Evolutionary conservation across 2,329 filamentous ascomycete species (phyloP), one percentile per base, ranked within the genome.

Genomic region (Aspergillus transmontanensis): DNA sequence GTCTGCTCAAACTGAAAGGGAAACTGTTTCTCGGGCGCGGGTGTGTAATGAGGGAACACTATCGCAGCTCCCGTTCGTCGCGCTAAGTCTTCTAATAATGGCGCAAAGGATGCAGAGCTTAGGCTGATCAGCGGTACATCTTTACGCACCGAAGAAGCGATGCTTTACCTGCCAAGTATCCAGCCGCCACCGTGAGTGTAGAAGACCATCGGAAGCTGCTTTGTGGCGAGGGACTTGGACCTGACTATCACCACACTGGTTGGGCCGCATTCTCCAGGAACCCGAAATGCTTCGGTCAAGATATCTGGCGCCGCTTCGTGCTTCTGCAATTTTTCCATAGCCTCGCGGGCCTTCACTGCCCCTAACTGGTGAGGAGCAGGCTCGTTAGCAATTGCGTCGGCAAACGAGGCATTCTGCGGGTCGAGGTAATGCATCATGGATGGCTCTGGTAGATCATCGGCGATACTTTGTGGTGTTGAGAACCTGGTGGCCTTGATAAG

Each of bases 161-260:
- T n/a, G 30, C 23, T 21, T 41, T 60, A 63, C 61, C 64, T 65
- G 32, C 64, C 64, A 14, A 63, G 46, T 32, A 65, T 65, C 64
- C 60, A 63, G 10, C 64, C 64, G 30, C 64, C 64, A 30, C 64
- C 64, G 30, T 65, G 64, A 14, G 61, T 65, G 39, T 63, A 65
- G 41, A 65, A 65, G n/a, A 65, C 60, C 41, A 62, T 43, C 2
- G 64, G 58, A 3, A 65, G 45, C 6, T 28, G 4, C 26, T 28
- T 28, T 6, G 26, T 28, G 26, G 26, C 26, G 26, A 28, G 26
- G 26, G 4, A 28, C 26, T 28, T 28, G 57, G 19, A 9, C 30
- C 43, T 41, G 34, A 26, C 39, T 32, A 39, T 56, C 32, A 16
- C 26, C 26, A 28, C 26, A 28, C 5, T 28, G 26, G 26, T 28